Conservation (phyloP, 768 basidiomycete species). For the Clavulina sp. region DNA sequence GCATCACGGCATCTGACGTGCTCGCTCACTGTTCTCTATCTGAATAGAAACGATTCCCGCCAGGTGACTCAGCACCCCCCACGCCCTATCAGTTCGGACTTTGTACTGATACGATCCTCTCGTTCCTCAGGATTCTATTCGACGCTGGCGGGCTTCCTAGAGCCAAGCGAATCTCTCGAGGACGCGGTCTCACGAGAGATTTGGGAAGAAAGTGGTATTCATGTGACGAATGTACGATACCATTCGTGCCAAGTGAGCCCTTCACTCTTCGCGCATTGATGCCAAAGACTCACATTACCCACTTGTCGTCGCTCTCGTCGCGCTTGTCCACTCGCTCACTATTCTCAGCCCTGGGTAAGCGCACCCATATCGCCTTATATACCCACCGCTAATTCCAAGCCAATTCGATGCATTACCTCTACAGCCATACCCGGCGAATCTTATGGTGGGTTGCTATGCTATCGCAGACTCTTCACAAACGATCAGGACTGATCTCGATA, state of each 20-base stretch:
- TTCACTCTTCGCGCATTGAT: neutral
- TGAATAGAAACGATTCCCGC: conserved; percentile 20
- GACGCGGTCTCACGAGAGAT: conserved; percentile 85
- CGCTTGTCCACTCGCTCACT: neutral
- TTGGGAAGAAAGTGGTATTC: conserved; percentile 92
- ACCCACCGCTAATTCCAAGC: neutral
- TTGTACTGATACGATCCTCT: neutral
- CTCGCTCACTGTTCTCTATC: neutral
- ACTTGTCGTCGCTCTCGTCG: neutral
- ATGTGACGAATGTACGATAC: conserved; percentile 65
- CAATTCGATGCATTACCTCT: conserved; percentile 5
- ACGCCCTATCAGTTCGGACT: neutral
- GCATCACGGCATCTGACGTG: neutral
- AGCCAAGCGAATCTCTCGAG: conserved; percentile 88
- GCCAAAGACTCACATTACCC: neutral
- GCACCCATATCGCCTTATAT: neutral
- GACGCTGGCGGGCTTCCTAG: conserved; percentile 83
- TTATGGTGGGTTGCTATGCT: conserved; percentile 85
- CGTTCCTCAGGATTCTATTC: conserved; percentile 47
- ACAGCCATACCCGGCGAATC: conserved; percentile 76
- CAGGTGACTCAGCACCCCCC: conserved; percentile 19
- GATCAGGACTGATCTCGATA: conserved; percentile 77
- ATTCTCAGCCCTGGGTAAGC: conserved; percentile 46
- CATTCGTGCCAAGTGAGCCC: conserved; percentile 43
- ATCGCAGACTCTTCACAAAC: conserved; percentile 53